These are phyloP conservation scores for Trichocomaceae sp. DNA, from an alignment of 2,329 filamentous ascomycete genomes.

Conservation along the genomic window DNA sequence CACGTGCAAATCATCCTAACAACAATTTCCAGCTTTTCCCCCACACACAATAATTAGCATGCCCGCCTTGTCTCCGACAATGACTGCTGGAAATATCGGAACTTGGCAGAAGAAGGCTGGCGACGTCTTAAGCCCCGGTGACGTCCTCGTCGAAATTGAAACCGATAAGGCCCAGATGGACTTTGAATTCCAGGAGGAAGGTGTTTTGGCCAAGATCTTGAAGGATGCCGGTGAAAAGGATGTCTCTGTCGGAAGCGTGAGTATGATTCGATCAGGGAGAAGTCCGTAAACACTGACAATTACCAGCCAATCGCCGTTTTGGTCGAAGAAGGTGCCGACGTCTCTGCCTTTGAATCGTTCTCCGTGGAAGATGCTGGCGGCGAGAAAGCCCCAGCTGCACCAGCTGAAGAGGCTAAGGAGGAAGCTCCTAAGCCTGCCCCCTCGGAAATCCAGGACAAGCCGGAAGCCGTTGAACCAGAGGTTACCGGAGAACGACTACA, in stretches of 20 bases:
- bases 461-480: constrained; percentile 59
- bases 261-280: constrained; percentile 38
- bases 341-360: constrained; percentile 84
- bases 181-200: constrained; percentile 99
- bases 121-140: constrained; percentile 78
- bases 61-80: constrained; percentile 95
- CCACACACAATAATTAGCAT: constrained; percentile 94
- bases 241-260: constrained; percentile 85
- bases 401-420: constrained; percentile 53
- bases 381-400: constrained; percentile 59
- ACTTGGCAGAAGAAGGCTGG: constrained; percentile 96
- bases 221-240: constrained; percentile 93
- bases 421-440: constrained; percentile 44
- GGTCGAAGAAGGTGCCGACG: constrained; percentile 83
- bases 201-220: constrained; percentile 87
- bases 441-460: constrained; percentile 37
- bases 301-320: constrained; percentile 86
- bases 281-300: constrained; percentile 17
- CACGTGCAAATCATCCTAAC: constrained; percentile 18
- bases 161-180: constrained; percentile 99
- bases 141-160: constrained; percentile 96
- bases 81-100: constrained; percentile 94
- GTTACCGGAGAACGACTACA: constrained; percentile 71
- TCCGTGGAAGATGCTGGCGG: constrained; percentile 84
- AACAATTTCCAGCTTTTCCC: constrained; percentile 65